These are phyloP conservation scores for Tolypocladium capitatum DNA, from an alignment of 2,329 filamentous ascomycete genomes.

Conservation along the genomic window DNA sequence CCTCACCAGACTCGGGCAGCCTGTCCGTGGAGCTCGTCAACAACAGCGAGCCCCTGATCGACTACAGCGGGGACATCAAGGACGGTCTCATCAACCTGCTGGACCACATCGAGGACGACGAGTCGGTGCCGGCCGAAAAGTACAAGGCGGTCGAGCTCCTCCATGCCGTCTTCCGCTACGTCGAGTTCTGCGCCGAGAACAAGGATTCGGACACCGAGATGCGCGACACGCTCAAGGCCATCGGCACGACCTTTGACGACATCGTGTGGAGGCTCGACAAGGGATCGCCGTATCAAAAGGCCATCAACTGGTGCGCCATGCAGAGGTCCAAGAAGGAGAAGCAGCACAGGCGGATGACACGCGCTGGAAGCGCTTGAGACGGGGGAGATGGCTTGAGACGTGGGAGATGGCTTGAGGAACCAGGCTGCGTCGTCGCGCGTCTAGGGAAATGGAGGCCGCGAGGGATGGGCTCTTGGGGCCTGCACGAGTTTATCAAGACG, in stretches of 20 bases:
- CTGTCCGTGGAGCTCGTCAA: conserved; percentile 1
- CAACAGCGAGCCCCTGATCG: not conserved
- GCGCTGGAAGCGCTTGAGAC: too few relatives aligned
- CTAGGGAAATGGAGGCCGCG: too few relatives aligned
- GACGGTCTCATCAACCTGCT: not conserved
- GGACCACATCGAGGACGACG: not conserved
- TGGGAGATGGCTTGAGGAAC: too few relatives aligned
- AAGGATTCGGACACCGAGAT: not conserved
- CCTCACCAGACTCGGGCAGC: too few relatives aligned
- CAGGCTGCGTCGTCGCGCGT: too few relatives aligned
- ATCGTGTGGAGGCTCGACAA: not conserved
- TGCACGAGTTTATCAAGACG: too few relatives aligned
- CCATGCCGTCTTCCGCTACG: not conserved
- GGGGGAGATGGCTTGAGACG: too few relatives aligned
- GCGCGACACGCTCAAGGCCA: not conserved
- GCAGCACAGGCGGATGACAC: not conserved
- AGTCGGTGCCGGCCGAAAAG: not conserved
- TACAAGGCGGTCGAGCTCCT: not conserved
- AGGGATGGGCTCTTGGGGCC: too few relatives aligned
- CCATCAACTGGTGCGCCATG: not conserved
- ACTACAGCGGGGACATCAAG: conserved; percentile 1
- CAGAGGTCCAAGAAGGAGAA: not conserved
- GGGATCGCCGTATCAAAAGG: not conserved
- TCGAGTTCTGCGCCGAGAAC: not conserved
- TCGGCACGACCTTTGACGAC: not conserved